Evolutionary conservation across 2,329 filamentous ascomycete genomes (phyloP).

Genomic region (Setomelanomma holmii): DNA sequence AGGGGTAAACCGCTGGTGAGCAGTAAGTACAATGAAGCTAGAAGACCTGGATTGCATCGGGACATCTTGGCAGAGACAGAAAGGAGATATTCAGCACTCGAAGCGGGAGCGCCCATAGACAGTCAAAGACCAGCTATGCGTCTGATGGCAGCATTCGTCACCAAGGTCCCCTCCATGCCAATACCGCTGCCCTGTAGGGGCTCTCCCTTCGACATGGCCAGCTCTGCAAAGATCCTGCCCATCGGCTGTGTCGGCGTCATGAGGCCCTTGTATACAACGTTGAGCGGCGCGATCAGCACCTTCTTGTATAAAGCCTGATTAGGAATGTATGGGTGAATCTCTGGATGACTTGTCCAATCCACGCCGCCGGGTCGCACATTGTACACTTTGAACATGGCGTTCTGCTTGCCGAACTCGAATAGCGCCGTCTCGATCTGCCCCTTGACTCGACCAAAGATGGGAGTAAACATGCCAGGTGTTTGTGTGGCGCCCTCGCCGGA

Average conservation of each 20-base stretch:
- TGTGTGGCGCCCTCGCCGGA: conserved; percentile 70
- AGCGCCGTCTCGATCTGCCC: conserved; percentile 69
- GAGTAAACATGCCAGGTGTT: conserved; percentile 62
- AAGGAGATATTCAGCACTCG: background rate
- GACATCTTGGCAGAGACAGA: background rate
- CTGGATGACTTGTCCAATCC: conserved; percentile 56
- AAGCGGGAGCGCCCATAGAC: background rate
- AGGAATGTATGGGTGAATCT: conserved; percentile 49
- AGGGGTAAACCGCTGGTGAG: no score
- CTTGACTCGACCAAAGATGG: conserved; percentile 69
- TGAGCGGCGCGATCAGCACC: conserved; percentile 24
- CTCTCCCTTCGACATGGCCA: conserved; percentile 58
- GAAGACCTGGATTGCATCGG: background rate
- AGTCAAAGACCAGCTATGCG: conserved; percentile 44
- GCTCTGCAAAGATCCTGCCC: conserved; percentile 55
- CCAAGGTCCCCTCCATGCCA: conserved; percentile 47
- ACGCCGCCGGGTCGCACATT: conserved; percentile 67
- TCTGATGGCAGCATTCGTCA: conserved; percentile 52
- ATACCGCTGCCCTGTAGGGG: conserved; percentile 49
- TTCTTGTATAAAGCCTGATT: conserved; percentile 31
- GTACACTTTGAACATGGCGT: conserved; percentile 60
- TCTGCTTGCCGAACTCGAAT: conserved; percentile 57
- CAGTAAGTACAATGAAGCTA: no score
- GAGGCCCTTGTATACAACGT: conserved; percentile 39
- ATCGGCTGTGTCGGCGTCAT: conserved; percentile 57